phyloP scores from a whole-genome alignment of 192 early-diverging fungal genomes.

The Linnemannia hyalina region DNA sequence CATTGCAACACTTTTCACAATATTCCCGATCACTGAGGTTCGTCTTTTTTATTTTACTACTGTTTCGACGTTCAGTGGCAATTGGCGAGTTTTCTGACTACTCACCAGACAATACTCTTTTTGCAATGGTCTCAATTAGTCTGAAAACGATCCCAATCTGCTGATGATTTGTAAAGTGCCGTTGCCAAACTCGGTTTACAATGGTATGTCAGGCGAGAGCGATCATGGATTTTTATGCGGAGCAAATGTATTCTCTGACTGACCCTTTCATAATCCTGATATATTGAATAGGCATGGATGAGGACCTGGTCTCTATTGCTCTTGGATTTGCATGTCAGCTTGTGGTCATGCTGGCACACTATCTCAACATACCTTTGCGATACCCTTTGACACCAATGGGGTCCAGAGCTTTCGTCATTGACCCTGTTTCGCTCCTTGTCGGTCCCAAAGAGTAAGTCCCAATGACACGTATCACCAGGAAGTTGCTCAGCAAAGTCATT shows the following conservation, averaged over 20 bases:
- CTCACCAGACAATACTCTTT: neutral
- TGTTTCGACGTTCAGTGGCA: neutral
- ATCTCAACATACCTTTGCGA: conserved; percentile 75
- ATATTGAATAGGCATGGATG: conserved; percentile 55
- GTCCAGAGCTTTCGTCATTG: conserved; percentile 74
- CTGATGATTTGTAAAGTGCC: conserved; percentile 64
- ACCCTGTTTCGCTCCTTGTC: conserved; percentile 57
- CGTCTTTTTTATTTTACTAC: neutral
- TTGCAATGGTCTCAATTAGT: conserved; percentile 19
- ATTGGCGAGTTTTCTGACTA: neutral
- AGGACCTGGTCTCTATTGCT: conserved; percentile 76
- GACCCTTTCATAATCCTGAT: neutral
- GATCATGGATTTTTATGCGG: neutral
- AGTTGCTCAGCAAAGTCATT: neutral
- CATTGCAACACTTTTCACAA: conserved; percentile 69
- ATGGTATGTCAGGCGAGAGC: conserved; percentile 35
- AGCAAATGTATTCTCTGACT: neutral
- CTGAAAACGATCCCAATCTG: conserved; percentile 56
- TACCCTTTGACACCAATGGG: conserved; percentile 85
- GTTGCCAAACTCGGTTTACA: conserved; percentile 71
- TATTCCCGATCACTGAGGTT: conserved; percentile 72
- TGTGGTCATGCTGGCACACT: conserved; percentile 76
- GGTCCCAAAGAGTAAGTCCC: conserved; percentile 43
- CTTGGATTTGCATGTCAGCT: conserved; percentile 80
- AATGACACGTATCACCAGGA: neutral